phyloP scores from a whole-genome alignment of 2,329 filamentous ascomycete genomes.

The Penicillium corylophilum region DNA sequence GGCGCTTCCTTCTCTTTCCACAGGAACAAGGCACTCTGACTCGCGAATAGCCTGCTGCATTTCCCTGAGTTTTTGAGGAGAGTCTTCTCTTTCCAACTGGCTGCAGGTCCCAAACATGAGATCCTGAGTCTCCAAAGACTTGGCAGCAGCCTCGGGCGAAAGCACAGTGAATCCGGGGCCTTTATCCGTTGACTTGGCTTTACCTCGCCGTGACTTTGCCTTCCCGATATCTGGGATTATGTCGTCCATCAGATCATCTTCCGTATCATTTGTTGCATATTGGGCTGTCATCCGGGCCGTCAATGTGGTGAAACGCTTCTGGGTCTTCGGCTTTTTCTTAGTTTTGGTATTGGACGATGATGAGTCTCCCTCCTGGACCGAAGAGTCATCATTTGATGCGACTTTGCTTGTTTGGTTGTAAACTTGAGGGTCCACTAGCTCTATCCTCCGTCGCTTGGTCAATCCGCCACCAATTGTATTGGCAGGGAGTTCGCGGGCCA shows the following conservation, averaged over 20 bases:
- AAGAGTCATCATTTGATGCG: slow-evolving; percentile 8
- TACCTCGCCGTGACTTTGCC: slow-evolving; percentile 24
- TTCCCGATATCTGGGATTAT: slow-evolving; percentile 11
- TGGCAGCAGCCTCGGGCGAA: slow-evolving; percentile 67
- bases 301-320: slow-evolving; percentile 72
- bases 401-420: slow-evolving; percentile 13
- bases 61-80: slow-evolving; percentile 55
- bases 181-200: slow-evolving; percentile 25
- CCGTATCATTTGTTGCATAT: slow-evolving; percentile 51
- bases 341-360: slow-evolving; percentile 9
- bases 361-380: slow-evolving; percentile 15
- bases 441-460: slow-evolving; percentile 40
- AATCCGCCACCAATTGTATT: slow-evolving; percentile 23
- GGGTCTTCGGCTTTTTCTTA: slow-evolving; percentile 45
- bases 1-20: not conserved
- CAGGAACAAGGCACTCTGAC: slow-evolving; percentile 27
- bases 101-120: slow-evolving; percentile 86
- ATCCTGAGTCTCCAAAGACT: slow-evolving; percentile 66
- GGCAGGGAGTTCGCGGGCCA: slow-evolving; percentile 8
- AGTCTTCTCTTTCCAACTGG: slow-evolving; percentile 72
- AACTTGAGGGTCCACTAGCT: slow-evolving; percentile 30
- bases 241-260: slow-evolving; percentile 11
- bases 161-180: slow-evolving; percentile 58
- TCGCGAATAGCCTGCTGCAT: slow-evolving; percentile 31
- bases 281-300: slow-evolving; percentile 74